A percentile compares a stretch with the other conserved stretches of the same genome.
These are phyloP conservation scores for Obba rivulosa DNA, from an alignment of 768 basidiomycete genomes.

Conservation along the genomic window DNA sequence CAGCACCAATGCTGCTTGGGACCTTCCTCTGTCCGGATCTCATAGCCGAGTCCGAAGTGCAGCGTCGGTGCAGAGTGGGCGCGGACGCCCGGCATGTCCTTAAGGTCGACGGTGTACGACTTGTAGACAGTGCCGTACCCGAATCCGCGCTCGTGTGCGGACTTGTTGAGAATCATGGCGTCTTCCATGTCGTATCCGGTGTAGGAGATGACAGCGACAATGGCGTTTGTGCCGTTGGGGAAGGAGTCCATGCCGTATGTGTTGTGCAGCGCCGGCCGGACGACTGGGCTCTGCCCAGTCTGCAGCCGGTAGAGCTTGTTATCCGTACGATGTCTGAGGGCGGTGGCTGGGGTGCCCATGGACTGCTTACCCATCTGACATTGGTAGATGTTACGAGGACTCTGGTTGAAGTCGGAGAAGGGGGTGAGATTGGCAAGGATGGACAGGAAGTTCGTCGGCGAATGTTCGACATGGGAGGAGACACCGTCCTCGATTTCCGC, in stretches of 20 bases:
- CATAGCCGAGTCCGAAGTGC: constrained; percentile 87
- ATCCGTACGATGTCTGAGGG: constrained; percentile 88
- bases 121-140: constrained; percentile 97
- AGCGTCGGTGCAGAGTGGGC: constrained; percentile 53
- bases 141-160: constrained; percentile 96
- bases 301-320: constrained; percentile 98
- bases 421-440: constrained; percentile 97
- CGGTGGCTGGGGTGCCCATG: constrained; percentile 97
- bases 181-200: constrained; percentile 99
- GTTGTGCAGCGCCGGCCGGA: constrained; percentile 87
- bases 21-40: constrained; percentile 55
- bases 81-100: constrained; percentile 69
- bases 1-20: constrained; percentile 36
- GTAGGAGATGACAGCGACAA: constrained; percentile 99
- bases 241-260: constrained; percentile 97
- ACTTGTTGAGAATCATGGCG: constrained; percentile 99
- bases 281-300: constrained; percentile 91
- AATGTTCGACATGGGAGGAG: constrained; percentile 89
- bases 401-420: constrained; percentile 99
- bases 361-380: constrained; percentile 99
- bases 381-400: constrained; percentile 88
- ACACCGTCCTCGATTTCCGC: constrained; percentile 71
- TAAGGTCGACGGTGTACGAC: constrained; percentile 85
- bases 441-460: constrained; percentile 92
- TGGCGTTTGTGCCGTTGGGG: constrained; percentile 96